Evolutionary conservation across 176 grass and related monocot species (phyloP).

Genomic region (Chrysopogon serrulatus): DNA sequence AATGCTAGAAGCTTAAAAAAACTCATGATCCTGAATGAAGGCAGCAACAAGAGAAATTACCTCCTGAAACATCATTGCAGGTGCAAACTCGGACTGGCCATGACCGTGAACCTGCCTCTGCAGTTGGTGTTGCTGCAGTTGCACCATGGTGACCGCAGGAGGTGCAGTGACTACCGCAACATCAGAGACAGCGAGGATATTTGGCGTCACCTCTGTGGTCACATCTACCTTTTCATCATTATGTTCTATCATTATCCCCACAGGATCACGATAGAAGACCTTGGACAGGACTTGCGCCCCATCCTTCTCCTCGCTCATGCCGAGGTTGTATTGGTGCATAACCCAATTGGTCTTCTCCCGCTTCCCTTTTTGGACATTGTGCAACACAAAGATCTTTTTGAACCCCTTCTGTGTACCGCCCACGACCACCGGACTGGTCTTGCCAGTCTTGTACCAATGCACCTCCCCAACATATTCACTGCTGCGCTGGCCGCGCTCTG

Average conservation of each 20-base stretch:
- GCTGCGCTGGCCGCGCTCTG: slow-evolving; percentile 17
- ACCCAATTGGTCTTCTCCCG: too few relatives aligned
- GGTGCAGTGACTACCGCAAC: neutral
- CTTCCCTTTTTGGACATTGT: slow-evolving; percentile 60
- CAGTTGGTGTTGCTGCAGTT: too few relatives aligned
- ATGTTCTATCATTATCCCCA: neutral
- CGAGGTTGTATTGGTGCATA: too few relatives aligned
- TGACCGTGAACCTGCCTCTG: too few relatives aligned
- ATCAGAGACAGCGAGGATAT: neutral
- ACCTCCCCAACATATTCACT: slow-evolving; percentile 36
- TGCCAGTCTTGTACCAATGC: slow-evolving; percentile 84
- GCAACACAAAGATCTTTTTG: slow-evolving; percentile 91
- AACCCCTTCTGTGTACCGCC: slow-evolving; percentile 58
- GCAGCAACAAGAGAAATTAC: slow-evolving; percentile 19
- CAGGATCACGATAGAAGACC: slow-evolving; percentile 59
- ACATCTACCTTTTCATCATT: slow-evolving; percentile 14
- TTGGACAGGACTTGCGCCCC: slow-evolving; percentile 82
- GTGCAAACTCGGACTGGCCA: too few relatives aligned
- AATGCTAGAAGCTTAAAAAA: neutral
- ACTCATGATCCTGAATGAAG: neutral
- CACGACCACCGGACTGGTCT: slow-evolving; percentile 55
- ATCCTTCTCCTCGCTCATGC: slow-evolving; percentile 28
- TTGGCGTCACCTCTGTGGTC: neutral
- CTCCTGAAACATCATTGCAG: too few relatives aligned
- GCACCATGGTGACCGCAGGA: slow-evolving; percentile 14